phyloP scores from a whole-genome alignment of 1,284 basidiomycete species.

The Ganoderma multipileum region DNA sequence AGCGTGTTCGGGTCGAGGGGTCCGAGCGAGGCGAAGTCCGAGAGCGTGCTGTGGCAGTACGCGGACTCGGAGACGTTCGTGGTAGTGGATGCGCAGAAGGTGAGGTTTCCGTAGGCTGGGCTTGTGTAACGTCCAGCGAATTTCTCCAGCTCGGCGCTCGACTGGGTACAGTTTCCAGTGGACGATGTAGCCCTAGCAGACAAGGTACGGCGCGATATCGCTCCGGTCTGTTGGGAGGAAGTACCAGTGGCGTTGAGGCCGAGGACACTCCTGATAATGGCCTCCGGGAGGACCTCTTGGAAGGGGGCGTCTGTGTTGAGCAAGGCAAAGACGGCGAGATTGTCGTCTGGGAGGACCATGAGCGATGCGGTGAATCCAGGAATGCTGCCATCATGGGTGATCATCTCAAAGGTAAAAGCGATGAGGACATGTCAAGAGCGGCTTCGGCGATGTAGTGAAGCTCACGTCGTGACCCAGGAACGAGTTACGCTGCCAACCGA shows the following conservation, averaged over 20 bases:
- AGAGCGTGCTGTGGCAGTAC: constrained; percentile 34
- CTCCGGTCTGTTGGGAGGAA: constrained; percentile 29
- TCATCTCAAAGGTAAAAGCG: constrained; percentile 18
- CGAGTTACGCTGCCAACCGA: constrained; percentile 37
- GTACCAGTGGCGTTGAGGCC: constrained; percentile 25
- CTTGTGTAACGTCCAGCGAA: constrained; percentile 44
- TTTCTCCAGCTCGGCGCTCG: constrained; percentile 17
- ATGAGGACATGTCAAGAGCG: not conserved
- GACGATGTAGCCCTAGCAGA: not conserved
- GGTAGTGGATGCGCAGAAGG: constrained; percentile 41
- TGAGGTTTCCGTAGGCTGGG: constrained; percentile 45
- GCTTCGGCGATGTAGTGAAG: constrained; percentile 12
- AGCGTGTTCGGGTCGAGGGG: constrained; percentile 18
- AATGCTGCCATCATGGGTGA: constrained; percentile 33
- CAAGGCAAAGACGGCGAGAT: constrained; percentile 48
- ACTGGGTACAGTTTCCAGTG: not conserved
- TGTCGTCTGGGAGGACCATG: constrained; percentile 37
- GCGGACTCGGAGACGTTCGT: constrained; percentile 19
- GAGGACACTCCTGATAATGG: constrained; percentile 27
- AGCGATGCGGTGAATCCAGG: constrained; percentile 48
- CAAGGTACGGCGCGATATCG: not conserved
- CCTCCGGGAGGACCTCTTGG: constrained; percentile 36
- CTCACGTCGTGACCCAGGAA: constrained; percentile 22
- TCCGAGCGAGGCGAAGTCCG: constrained; percentile 40
- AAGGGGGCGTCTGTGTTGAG: constrained; percentile 49